phyloP scores from a whole-genome alignment of 129 eudicot genomes.

The Apium graveolens region DNA sequence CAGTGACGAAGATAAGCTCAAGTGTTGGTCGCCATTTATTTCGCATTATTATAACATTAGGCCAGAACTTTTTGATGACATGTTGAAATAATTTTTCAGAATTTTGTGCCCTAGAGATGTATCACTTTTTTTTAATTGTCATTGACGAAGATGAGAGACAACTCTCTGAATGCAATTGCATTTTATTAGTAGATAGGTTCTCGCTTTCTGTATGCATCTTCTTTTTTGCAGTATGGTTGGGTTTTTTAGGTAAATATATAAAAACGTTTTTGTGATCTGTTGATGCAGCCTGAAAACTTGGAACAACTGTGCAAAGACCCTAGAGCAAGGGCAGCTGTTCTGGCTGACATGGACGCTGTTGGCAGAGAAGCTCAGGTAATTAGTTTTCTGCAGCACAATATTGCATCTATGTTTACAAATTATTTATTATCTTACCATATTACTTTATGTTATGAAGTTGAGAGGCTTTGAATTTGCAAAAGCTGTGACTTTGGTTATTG shows the following conservation, averaged over 20 bases:
- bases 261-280: background rate
- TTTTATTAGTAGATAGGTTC: background rate
- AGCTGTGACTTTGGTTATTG: slow-evolving; percentile 57
- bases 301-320: slow-evolving; percentile 59
- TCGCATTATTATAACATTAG: background rate
- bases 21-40: background rate
- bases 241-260: background rate
- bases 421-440: background rate
- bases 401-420: background rate
- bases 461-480: slow-evolving; percentile 78
- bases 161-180: background rate
- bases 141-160: background rate
- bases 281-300: slow-evolving; percentile 46
- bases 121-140: background rate
- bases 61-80: background rate
- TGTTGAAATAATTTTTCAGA: background rate
- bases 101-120: background rate
- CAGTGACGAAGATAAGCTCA: background rate
- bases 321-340: slow-evolving; percentile 54
- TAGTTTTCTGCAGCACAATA: background rate
- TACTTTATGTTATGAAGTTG: slow-evolving; percentile 31
- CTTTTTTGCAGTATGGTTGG: background rate
- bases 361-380: slow-evolving; percentile 67
- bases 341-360: slow-evolving; percentile 64
- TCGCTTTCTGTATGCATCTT: background rate